Conservation (phyloP, 2,329 filamentous ascomycete species). For the Purpureocillium lavendulum region DNA sequence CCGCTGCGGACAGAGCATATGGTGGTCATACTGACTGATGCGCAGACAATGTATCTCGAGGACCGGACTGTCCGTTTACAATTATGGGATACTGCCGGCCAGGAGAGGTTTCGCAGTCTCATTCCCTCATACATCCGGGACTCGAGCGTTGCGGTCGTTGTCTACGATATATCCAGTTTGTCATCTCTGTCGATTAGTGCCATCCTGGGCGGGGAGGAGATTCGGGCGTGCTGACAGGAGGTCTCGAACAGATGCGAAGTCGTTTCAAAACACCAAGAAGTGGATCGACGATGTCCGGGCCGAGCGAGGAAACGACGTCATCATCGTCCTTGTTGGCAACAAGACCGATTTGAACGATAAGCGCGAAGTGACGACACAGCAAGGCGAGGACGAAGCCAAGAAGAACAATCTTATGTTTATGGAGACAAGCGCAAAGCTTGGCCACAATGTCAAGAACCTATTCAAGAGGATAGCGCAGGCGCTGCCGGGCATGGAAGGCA, state of each 20-base stretch:
- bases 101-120: conserved; percentile 92
- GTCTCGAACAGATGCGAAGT: conserved; percentile 63
- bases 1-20: neutral
- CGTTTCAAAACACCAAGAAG: conserved; percentile 97
- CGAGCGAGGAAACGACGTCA: conserved; percentile 95
- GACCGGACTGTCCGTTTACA: conserved; percentile 96
- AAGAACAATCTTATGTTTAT: conserved; percentile 98
- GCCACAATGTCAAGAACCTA: conserved; percentile 94
- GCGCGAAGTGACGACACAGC: conserved; percentile 89
- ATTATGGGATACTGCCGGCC: conserved; percentile 96
- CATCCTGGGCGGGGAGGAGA: neutral
- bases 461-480: conserved; percentile 98
- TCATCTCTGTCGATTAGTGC: conserved; percentile 1
- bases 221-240: neutral
- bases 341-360: conserved; percentile 99
- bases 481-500: conserved; percentile 92
- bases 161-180: conserved; percentile 92
- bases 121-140: conserved; percentile 99
- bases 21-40: conserved; percentile 3
- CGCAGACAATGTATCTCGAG: conserved; percentile 93
- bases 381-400: conserved; percentile 97
- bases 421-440: conserved; percentile 95
- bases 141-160: conserved; percentile 93
- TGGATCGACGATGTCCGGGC: conserved; percentile 98
- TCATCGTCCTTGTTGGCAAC: conserved; percentile 96